phyloP scores from a whole-genome alignment of 2,329 filamentous ascomycete species.

The Fusarium temperatum region DNA sequence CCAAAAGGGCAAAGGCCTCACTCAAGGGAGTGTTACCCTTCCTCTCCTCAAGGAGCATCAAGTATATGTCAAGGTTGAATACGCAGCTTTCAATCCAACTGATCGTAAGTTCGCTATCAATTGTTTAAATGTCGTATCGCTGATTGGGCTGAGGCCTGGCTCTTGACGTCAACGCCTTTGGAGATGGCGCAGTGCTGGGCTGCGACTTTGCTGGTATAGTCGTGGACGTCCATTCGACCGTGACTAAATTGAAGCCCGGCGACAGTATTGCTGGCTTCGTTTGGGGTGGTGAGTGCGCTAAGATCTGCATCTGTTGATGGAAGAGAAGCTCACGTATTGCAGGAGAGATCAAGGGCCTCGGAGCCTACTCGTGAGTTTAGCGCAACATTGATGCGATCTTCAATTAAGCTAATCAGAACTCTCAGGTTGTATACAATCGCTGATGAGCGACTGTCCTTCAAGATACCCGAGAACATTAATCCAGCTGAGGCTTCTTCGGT shows the following conservation, averaged over 20 bases:
- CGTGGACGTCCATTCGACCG: conserved; percentile 40
- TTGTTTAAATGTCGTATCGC: fast-evolving
- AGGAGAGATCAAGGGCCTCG: conserved; percentile 44
- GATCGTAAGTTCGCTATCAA: conserved; percentile 19
- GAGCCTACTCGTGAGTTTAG: conserved; percentile 43
- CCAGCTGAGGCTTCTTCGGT: conserved; percentile 47
- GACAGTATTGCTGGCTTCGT: conserved; percentile 36
- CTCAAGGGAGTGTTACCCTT: not conserved
- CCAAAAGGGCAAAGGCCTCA: not conserved
- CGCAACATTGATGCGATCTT: too few species aligned
- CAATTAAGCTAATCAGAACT: not conserved
- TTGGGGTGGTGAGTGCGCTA: conserved; percentile 39
- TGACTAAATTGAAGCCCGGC: conserved; percentile 17
- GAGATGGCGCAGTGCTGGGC: conserved; percentile 48
- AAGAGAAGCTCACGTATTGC: not conserved
- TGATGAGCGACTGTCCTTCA: conserved; percentile 52
- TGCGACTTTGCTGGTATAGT: conserved; percentile 50
- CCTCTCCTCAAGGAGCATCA: conserved; percentile 30
- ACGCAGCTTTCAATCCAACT: conserved; percentile 41
- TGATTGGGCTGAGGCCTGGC: conserved; percentile 33
- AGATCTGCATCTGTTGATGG: fast-evolving
- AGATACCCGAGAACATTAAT: conserved; percentile 43
- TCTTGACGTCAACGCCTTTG: conserved; percentile 50
- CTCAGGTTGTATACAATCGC: conserved; percentile 49
- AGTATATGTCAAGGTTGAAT: conserved; percentile 33